Evolutionary conservation across 2,329 filamentous ascomycete species (phyloP).

Genomic region (Monosporascus sp.): DNA sequence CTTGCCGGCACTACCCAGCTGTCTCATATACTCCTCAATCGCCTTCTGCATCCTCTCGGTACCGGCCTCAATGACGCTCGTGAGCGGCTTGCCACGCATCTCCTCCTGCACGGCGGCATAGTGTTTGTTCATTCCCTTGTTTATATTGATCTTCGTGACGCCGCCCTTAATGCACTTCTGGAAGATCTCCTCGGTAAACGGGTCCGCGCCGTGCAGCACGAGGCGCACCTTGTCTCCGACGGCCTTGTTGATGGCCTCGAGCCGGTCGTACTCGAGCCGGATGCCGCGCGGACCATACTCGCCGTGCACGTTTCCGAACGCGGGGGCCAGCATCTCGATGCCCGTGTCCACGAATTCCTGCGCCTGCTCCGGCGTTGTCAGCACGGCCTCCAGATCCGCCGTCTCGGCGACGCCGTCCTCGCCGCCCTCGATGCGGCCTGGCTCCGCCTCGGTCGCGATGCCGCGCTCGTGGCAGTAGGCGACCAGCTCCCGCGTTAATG

Average conservation of each 20-base stretch:
- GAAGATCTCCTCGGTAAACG: constrained; percentile 41
- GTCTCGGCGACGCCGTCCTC: constrained; percentile 63
- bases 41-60: constrained; percentile 42
- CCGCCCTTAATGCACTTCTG: constrained; percentile 37
- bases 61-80: constrained; percentile 41
- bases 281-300: constrained; percentile 50
- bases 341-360: constrained; percentile 60
- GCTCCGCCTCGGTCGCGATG: constrained; percentile 66
- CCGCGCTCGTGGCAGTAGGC: constrained; percentile 58
- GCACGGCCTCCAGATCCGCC: constrained; percentile 32
- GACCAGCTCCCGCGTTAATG: constrained; percentile 57
- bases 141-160: constrained; percentile 46
- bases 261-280: constrained; percentile 30
- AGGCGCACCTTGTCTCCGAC: constrained; percentile 40
- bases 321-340: constrained; percentile 63
- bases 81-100: constrained; percentile 41
- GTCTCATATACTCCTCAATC: constrained; percentile 40
- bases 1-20: constrained; percentile 41
- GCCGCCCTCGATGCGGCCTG: constrained; percentile 59
- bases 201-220: constrained; percentile 43
- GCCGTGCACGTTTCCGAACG: constrained; percentile 66
- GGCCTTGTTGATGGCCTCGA: constrained; percentile 30
- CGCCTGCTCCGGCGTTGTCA: constrained; percentile 61
- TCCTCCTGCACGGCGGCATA: constrained; percentile 38
- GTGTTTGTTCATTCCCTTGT: constrained; percentile 46